These are phyloP conservation scores for Arxiozyma heterogenica DNA, from an alignment of 1,139 yeast genomes.

Conservation along the genomic window DNA sequence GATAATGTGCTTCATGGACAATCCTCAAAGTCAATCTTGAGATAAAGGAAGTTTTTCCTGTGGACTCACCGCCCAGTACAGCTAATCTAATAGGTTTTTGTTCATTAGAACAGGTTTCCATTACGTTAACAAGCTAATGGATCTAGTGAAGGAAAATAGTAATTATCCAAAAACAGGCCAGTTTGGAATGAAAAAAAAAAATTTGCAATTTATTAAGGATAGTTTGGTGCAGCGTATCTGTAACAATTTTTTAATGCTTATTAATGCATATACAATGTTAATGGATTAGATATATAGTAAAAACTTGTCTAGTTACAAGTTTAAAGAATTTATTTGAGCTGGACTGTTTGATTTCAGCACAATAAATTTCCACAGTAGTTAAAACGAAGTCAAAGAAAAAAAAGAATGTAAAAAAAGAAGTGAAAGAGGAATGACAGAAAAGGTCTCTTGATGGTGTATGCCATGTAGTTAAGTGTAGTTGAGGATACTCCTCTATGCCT, in stretches of 20 bases:
- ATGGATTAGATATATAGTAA: not conserved
- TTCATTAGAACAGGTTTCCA: constrained; percentile 8
- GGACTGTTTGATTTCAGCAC: not conserved
- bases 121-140: not conserved
- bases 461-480: too few relatives aligned
- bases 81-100: constrained; percentile 29
- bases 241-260: not conserved
- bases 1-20: constrained; percentile 44
- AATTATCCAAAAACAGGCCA: not conserved
- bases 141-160: not conserved
- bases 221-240: too few relatives aligned
- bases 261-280: not conserved
- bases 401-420: not conserved
- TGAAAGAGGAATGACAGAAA: not conserved
- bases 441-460: too few relatives aligned
- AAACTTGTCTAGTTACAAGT: not conserved
- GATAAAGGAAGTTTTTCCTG: constrained; percentile 37
- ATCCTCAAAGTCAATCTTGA: constrained; percentile 44
- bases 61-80: constrained; percentile 29
- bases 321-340: not conserved
- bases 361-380: not conserved
- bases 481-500: too few relatives aligned
- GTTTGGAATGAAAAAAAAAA: too few relatives aligned
- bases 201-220: not conserved
- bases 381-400: not conserved